phyloP scores from a whole-genome alignment of 768 basidiomycete species.

The Xanthoconium stramineum region DNA sequence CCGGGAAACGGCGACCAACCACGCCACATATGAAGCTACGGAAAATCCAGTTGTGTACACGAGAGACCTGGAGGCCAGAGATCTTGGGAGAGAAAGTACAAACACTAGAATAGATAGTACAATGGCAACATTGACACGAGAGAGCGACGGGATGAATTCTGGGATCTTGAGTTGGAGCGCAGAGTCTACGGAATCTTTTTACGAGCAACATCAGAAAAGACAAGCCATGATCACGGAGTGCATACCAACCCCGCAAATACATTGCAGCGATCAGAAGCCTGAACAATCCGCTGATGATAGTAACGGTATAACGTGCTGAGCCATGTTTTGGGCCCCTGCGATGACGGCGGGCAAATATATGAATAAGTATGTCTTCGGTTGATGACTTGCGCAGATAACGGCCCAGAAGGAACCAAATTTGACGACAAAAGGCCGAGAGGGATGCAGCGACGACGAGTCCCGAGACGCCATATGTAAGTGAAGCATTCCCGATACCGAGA shows the following conservation, averaged over 20 bases:
- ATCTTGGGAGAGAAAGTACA: constrained; percentile 52
- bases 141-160: constrained; percentile 28
- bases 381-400: constrained; percentile 65
- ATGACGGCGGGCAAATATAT: constrained; percentile 54
- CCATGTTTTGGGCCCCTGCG: constrained; percentile 48
- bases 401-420: constrained; percentile 77
- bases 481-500: constrained; percentile 40
- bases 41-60: constrained; percentile 60
- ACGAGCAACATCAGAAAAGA: constrained; percentile 8
- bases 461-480: constrained; percentile 50
- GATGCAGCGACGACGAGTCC: constrained; percentile 51
- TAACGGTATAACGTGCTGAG: constrained; percentile 43
- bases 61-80: constrained; percentile 52
- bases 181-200: constrained; percentile 52
- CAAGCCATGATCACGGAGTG: neutral
- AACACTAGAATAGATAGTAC: constrained; percentile 42
- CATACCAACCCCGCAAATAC: constrained; percentile 62
- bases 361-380: constrained; percentile 61
- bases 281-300: constrained; percentile 42
- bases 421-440: constrained; percentile 58
- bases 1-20: constrained; percentile 54
- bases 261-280: constrained; percentile 53
- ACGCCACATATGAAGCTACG: constrained; percentile 54
- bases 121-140: constrained; percentile 41
- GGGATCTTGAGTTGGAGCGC: constrained; percentile 48